Evolutionary conservation across 2,329 filamentous ascomycete genomes (phyloP).

Genomic region (Alternaria solani): DNA sequence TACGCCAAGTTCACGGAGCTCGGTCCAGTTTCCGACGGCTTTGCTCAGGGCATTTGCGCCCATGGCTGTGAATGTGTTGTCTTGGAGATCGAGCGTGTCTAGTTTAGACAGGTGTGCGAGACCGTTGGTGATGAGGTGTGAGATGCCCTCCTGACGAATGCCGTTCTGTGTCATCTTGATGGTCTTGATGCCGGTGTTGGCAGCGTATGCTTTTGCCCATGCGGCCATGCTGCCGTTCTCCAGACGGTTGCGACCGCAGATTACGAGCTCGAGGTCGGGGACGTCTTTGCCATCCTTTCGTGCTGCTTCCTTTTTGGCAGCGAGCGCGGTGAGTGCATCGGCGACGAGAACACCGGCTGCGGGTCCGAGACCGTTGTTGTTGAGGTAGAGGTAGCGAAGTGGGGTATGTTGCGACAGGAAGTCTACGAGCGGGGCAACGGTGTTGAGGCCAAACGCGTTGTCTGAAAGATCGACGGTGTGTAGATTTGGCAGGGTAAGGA

Average conservation of each 20-base stretch:
- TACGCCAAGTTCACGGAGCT: constrained; percentile 82
- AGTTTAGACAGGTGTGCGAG: constrained; percentile 74
- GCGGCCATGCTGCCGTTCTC: constrained; percentile 97
- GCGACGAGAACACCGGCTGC: constrained; percentile 89
- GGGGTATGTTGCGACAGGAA: constrained; percentile 90
- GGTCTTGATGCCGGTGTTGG: constrained; percentile 80
- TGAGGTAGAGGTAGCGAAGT: constrained; percentile 91
- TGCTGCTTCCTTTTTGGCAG: constrained; percentile 82
- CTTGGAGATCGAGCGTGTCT: constrained; percentile 86
- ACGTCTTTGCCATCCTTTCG: constrained; percentile 75
- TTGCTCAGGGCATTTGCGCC: constrained; percentile 81
- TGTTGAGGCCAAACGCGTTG: constrained; percentile 97
- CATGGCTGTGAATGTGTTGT: constrained; percentile 91
- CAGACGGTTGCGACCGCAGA: constrained; percentile 93
- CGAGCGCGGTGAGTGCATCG: constrained; percentile 82
- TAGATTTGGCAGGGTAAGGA: constrained; percentile 85
- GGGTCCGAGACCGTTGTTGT: constrained; percentile 97
- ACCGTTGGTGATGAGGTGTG: constrained; percentile 79
- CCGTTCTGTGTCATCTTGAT: constrained; percentile 99
- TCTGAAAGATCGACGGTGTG: constrained; percentile 95
- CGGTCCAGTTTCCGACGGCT: constrained; percentile 76
- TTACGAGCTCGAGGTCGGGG: constrained; percentile 90
- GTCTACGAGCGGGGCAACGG: constrained; percentile 87
- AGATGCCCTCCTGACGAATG: constrained; percentile 92
- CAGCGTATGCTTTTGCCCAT: constrained; percentile 87